A percentile compares a stretch with the other conserved stretches of the same genome.
These are phyloP conservation scores for Barnettozyma californica DNA, from an alignment of 805 yeast species.

Conservation along the genomic window DNA sequence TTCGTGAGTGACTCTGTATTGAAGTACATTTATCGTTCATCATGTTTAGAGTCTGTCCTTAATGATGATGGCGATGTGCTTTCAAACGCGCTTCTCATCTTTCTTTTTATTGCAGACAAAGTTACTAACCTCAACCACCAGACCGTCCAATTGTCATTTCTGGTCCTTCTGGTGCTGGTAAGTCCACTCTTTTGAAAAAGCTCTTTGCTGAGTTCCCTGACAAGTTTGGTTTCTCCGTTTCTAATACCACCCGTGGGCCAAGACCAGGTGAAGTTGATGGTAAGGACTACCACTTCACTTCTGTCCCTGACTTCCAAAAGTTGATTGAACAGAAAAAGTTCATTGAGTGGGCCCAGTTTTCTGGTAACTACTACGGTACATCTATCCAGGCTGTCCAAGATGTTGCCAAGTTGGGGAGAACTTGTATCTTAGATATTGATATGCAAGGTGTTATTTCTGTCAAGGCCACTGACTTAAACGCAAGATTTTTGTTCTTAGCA, in stretches of 20 bases:
- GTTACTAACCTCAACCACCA: slow-evolving; percentile 24
- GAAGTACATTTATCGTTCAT: not conserved
- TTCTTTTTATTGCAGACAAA: not conserved
- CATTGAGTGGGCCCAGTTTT: slow-evolving; percentile 97
- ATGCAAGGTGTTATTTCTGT: slow-evolving; percentile 98
- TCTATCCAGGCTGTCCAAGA: slow-evolving; percentile 76
- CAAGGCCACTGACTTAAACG: slow-evolving; percentile 74
- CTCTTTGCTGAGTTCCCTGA: slow-evolving; percentile 87
- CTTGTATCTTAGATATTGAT: slow-evolving; percentile 93
- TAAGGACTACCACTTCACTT: slow-evolving; percentile 80
- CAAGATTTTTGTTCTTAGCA: slow-evolving; percentile 79
- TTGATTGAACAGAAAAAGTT: slow-evolving; percentile 72
- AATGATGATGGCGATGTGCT: not conserved
- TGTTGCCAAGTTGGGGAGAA: slow-evolving; percentile 50
- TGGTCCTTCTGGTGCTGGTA: slow-evolving; percentile 96
- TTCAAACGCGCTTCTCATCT: not conserved
- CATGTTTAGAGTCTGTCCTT: not conserved
- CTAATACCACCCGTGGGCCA: slow-evolving; percentile 89
- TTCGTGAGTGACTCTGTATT: slow-evolving; percentile 14
- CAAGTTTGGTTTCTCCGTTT: slow-evolving; percentile 88
- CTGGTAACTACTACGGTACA: slow-evolving; percentile 97
- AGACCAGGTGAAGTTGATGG: slow-evolving; percentile 90
- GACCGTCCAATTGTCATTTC: slow-evolving; percentile 88
- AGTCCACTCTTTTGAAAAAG: slow-evolving; percentile 86
- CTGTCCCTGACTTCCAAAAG: slow-evolving; percentile 73